These are phyloP conservation scores for Auriculariales sp. DNA, from an alignment of 768 basidiomycete species.

Conservation along the genomic window DNA sequence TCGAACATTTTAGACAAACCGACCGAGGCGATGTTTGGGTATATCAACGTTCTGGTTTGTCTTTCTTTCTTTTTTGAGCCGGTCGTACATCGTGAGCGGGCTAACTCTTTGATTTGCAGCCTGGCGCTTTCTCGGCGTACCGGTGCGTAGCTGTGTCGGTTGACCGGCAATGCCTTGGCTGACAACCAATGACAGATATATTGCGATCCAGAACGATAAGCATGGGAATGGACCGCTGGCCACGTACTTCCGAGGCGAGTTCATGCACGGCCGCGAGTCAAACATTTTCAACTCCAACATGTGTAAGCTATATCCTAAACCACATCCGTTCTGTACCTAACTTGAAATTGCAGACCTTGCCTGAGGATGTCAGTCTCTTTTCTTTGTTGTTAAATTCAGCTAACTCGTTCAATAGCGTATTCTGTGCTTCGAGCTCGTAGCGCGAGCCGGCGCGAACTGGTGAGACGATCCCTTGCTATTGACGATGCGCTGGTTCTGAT, in stretches of 20 bases:
- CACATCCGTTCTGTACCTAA: not conserved
- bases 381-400: not conserved
- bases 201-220: slow-evolving; percentile 77
- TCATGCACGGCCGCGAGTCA: slow-evolving; percentile 66
- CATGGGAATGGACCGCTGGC: slow-evolving; percentile 75
- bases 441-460: slow-evolving; percentile 69
- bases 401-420: slow-evolving; percentile 43
- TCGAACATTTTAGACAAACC: slow-evolving; percentile 86
- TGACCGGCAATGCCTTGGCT: not conserved
- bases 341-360: slow-evolving; percentile 49
- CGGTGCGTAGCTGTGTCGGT: slow-evolving; percentile 22
- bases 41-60: slow-evolving; percentile 79
- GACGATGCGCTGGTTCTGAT: slow-evolving; percentile 24
- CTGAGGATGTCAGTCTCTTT: slow-evolving; percentile 52
- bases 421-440: slow-evolving; percentile 66
- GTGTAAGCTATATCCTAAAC: slow-evolving; percentile 38
- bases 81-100: slow-evolving; percentile 7
- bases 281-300: slow-evolving; percentile 95
- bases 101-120: slow-evolving; percentile 26
- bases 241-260: slow-evolving; percentile 95
- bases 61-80: not conserved
- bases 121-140: slow-evolving; percentile 92
- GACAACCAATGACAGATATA: slow-evolving; percentile 39
- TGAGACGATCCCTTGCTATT: slow-evolving; percentile 27
- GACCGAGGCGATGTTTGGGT: slow-evolving; percentile 82